phyloP scores from a whole-genome alignment of 805 yeast species.

The Wickerhamiella parazyma region DNA sequence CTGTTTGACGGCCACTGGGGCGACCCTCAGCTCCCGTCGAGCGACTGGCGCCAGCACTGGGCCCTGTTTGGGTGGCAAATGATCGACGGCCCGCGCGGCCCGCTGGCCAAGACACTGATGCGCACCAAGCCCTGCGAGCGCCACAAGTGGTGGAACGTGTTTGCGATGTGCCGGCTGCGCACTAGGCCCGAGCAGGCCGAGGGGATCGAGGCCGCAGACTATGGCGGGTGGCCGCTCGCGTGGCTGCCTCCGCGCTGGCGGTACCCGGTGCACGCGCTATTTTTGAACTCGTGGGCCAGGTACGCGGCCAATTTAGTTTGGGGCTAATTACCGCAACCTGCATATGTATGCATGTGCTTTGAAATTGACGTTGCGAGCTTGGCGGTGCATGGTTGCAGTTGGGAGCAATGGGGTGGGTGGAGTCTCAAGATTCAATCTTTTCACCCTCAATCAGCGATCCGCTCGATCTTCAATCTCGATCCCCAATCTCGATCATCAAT shows the following conservation, averaged over 20 bases:
- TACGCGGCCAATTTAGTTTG: not conserved
- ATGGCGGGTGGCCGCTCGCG: slow-evolving; percentile 12
- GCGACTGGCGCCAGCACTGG: slow-evolving; percentile 73
- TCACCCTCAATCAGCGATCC: no score
- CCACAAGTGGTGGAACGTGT: slow-evolving; percentile 84
- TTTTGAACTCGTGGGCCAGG: slow-evolving; percentile 1
- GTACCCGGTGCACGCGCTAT: slow-evolving; percentile 8
- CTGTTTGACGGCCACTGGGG: slow-evolving; percentile 81
- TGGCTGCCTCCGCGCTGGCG: slow-evolving; percentile 12
- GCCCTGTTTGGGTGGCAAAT: slow-evolving; percentile 81
- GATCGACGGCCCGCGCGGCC: slow-evolving; percentile 90
- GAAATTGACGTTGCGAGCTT: no score
- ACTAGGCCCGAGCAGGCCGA: slow-evolving; percentile 64
- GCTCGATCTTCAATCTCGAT: no score
- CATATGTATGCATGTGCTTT: no score
- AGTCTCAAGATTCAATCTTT: no score
- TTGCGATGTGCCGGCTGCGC: slow-evolving; percentile 71
- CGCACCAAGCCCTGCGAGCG: slow-evolving; percentile 68
- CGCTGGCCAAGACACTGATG: slow-evolving; percentile 59
- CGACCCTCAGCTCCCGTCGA: slow-evolving; percentile 48
- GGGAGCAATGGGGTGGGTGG: no score
- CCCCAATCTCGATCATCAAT: no score
- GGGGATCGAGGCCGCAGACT: slow-evolving; percentile 46
- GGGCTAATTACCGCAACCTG: not conserved
- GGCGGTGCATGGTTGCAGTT: no score